A percentile compares a stretch with the other conserved stretches of the same genome.
These are phyloP conservation scores for Yarrowia sp. DNA, from an alignment of 805 yeast species.

Conservation along the genomic window DNA sequence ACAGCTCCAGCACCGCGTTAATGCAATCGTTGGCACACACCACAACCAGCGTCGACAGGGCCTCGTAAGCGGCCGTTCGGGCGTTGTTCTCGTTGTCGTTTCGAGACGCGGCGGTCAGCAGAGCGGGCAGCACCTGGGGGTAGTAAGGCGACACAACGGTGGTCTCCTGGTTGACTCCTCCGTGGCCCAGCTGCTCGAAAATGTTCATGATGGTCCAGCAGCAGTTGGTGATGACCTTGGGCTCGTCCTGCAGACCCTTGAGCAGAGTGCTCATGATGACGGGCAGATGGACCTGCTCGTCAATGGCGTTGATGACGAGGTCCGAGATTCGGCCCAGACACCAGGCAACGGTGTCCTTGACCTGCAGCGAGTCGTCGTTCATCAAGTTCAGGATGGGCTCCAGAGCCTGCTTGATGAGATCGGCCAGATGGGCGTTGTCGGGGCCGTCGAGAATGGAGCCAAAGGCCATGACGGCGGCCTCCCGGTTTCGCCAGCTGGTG, in stretches of 20 bases:
- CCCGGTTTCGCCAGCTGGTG: constrained; percentile 81
- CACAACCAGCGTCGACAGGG: constrained; percentile 80
- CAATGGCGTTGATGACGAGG: constrained; percentile 77
- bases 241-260: constrained; percentile 85
- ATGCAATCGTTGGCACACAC: constrained; percentile 75
- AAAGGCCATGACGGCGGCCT: constrained; percentile 99
- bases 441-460: constrained; percentile 98
- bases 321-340: constrained; percentile 97
- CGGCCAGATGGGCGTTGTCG: constrained; percentile 69
- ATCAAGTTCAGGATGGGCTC: constrained; percentile 78
- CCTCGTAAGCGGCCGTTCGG: constrained; percentile 96
- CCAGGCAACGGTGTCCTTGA: constrained; percentile 98
- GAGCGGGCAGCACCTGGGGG: constrained; percentile 68
- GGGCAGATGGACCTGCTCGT: constrained; percentile 68
- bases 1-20: constrained; percentile 72
- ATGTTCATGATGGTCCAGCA: constrained; percentile 96
- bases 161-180: constrained; percentile 57
- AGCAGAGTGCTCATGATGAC: constrained; percentile 74
- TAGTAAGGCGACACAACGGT: constrained; percentile 80
- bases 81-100: constrained; percentile 84
- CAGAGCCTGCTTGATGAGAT: constrained; percentile 80
- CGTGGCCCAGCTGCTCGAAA: constrained; percentile 74
- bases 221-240: constrained; percentile 94
- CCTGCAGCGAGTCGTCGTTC: constrained; percentile 78
- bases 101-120: constrained; percentile 72